Evolutionary conservation across 352 stramenopile species (phyloP), one percentile per base, ranked within the genome.

Genomic region (Pilasporangium apinafurcum): DNA sequence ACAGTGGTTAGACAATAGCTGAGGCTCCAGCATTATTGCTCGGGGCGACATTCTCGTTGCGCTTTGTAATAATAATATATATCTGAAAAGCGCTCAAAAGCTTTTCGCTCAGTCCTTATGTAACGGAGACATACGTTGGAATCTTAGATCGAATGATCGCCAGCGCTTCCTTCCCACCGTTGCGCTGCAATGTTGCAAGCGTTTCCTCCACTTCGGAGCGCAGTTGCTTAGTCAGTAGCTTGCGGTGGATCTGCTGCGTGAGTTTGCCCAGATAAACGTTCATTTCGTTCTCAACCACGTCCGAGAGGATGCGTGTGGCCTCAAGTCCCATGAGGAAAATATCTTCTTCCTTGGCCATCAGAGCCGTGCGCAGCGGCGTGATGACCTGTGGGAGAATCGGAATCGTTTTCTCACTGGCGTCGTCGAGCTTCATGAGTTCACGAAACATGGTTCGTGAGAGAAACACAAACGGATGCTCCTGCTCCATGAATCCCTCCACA

Each of bases 391-490:
- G 65, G 0, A 90, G 59, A 16, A 90, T 62, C 13, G 59, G 55
- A 4, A 76, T 32, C 2, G 61, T 67, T 21, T 87, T 87, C 18
- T 87, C 74, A 13, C 59, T 46, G n/a, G 72, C 74, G 38, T 85
- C 68, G 21, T 84, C 61, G 13, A 68, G 43, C 33, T 69, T 57
- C 66, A 90, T 41, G 8, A 90, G 56, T 31, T 90, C 74, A n/a
- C 74, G 72, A 42, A 87, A 90, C 44, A 72, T 78, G 8, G 73
- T 62, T 13, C 74, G 69, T 18, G 77, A 60, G n/a, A 90, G 65
- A 37, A 90, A 90, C 6, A 90, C 77, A 50, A 83, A 90, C 24
- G 77, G 77, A 28, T 90, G 77, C 36, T 86, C 71, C 1, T 73
- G 77, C 44, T 90, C 77, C 20, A 72, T 56, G 35, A 90, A 90